Base-by-base conservation (phyloP, 148 eudicot genomes). In the Heliamphora exappendiculata region DNA sequence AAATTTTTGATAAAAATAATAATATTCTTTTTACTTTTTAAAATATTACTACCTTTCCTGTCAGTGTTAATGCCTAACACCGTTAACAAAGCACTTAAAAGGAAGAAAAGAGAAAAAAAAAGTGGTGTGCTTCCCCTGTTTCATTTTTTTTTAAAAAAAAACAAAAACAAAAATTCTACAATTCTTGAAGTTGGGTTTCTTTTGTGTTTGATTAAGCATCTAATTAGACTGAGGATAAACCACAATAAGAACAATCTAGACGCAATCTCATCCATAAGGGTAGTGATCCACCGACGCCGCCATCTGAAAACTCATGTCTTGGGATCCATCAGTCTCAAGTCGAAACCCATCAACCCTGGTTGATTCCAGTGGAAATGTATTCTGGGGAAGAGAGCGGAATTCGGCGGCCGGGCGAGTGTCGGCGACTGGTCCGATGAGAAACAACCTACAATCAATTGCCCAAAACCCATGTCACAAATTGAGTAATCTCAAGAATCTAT, bases 321-420 rank as follows among this genome's bases (percentile, higher is more conserved):
- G 87, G 80, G 84, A 42, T 57, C 85, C 86, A 59, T 79, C 42
- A 68, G 26, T 86, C 89, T 75, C 36, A 82, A 62, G 53, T 75
- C 79, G 74, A 87, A 87, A 17, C 79, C 86, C 75, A 79, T 78
- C 60, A 78, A 74, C 13, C 78, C 90, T 59, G 78, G 57, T 62
- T 86, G 89, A 72, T 86, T 86, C 98, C 98, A 93, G 37, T 83
- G 94, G 79, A 83, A 84, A 7, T 83, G 82, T 44, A 84, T 75
- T 60, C 80, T 63, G 8, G 81, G 59, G 67, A 80, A 70, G 4
- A 82, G 45, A 34, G 76, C 53, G 0, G 85, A 73, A 63, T 82
- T 82, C 1, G 77, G 51, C 19, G 76, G 85, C 41, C 83, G 87
- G 54, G 84, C 29, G 66, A 70, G 82, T 41, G 73, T 74, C 6